A percentile compares a stretch with the other conserved stretches of the same genome.
phyloP scores from a whole-genome alignment of 1,284 basidiomycete species.

The Microbotryum scabiosae region DNA sequence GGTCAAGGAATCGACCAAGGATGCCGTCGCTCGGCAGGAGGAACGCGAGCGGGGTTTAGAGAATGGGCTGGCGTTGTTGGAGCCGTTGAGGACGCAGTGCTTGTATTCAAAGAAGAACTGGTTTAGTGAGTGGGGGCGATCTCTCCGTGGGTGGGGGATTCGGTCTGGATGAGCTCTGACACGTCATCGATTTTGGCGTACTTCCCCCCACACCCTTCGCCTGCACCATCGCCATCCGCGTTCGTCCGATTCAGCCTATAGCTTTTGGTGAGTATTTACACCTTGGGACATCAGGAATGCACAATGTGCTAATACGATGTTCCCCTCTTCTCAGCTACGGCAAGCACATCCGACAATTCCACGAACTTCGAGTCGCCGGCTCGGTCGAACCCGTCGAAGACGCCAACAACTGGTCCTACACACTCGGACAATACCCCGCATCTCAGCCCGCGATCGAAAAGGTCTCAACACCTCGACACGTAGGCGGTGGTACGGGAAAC shows the following conservation, averaged over 20 bases:
- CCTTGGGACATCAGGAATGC: too few species aligned
- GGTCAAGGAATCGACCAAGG: slow-evolving; percentile 1
- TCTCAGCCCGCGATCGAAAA: slow-evolving; percentile 5
- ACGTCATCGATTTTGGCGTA: neutral
- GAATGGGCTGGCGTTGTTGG: slow-evolving; percentile 36
- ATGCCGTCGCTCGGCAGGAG: slow-evolving; percentile 11
- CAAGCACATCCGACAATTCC: slow-evolving; percentile 36
- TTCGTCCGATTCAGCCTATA: slow-evolving; percentile 8
- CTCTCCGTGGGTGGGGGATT: neutral
- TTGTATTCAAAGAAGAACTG: slow-evolving; percentile 51
- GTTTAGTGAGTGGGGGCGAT: slow-evolving; percentile 67
- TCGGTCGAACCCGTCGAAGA: slow-evolving; percentile 31
- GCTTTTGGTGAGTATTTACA: too few species aligned
- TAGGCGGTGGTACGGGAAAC: too few species aligned
- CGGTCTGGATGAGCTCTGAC: too few species aligned
- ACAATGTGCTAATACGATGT: neutral
- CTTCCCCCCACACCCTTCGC: neutral
- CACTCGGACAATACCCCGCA: slow-evolving; percentile 31
- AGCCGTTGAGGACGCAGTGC: slow-evolving; percentile 43
- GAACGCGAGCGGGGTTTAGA: slow-evolving; percentile 27
- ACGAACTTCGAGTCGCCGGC: slow-evolving; percentile 31
- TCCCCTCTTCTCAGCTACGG: slow-evolving; percentile 27
- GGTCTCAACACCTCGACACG: neutral
- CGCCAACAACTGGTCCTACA: slow-evolving; percentile 32
- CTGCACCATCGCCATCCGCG: slow-evolving; percentile 32